phyloP scores from a whole-genome alignment of 768 basidiomycete genomes.

The Epithele typhae region DNA sequence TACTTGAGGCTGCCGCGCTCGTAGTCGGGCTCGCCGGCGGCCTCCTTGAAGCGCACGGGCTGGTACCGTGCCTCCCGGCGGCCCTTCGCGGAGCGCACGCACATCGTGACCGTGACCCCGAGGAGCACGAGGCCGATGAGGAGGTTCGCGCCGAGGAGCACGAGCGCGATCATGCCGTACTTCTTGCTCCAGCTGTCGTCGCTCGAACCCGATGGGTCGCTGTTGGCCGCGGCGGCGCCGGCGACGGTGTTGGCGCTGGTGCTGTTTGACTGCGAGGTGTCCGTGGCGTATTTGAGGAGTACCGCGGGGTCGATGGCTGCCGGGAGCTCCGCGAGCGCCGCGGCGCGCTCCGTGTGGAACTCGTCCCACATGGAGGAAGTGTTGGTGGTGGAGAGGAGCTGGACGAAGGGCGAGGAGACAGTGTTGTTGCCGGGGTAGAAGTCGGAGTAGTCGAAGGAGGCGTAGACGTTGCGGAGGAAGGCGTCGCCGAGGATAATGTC shows the following conservation, averaged over 20 bases:
- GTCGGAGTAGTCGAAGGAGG: slow-evolving; percentile 25
- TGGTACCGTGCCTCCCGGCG: background rate
- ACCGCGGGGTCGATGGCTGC: background rate
- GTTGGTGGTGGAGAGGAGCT: slow-evolving; percentile 26
- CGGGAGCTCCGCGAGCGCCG: slow-evolving; percentile 5
- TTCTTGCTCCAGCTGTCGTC: background rate
- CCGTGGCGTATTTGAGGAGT: background rate
- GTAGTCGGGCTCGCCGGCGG: background rate
- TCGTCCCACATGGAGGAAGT: slow-evolving; percentile 19
- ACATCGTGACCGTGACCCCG: background rate
- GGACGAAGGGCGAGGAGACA: slow-evolving; percentile 27
- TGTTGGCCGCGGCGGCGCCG: no score
- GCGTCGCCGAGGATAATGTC: slow-evolving; percentile 31
- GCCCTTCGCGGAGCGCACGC: slow-evolving; percentile 3
- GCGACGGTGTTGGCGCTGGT: background rate
- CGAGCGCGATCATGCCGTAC: background rate
- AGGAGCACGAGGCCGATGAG: background rate
- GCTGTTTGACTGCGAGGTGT: no score
- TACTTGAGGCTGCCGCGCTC: background rate
- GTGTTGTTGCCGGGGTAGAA: slow-evolving; percentile 12
- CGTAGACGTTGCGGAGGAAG: slow-evolving; percentile 33
- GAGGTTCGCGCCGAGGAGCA: slow-evolving; percentile 3
- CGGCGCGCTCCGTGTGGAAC: slow-evolving; percentile 22
- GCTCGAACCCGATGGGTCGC: background rate
- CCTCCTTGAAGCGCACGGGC: slow-evolving; percentile 1